Conservation (phyloP, 2,329 filamentous ascomycete genomes). For the Aspergillus melleus region DNA sequence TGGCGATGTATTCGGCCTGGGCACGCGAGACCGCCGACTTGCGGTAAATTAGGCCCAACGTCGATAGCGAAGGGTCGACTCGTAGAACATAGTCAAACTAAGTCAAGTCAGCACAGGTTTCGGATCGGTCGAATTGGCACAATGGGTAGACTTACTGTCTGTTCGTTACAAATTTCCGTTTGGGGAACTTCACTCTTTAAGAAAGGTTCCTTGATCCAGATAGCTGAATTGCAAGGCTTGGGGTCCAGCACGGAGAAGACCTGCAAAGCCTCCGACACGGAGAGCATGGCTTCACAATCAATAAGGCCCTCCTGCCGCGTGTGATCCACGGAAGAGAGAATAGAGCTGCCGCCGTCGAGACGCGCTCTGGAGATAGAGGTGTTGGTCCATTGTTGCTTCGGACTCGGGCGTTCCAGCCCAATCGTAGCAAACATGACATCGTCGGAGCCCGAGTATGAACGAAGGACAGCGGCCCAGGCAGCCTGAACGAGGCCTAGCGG, state of each 20-base stretch:
- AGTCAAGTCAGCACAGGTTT: background rate
- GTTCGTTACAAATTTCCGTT: slow-evolving; percentile 9
- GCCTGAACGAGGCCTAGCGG: slow-evolving; percentile 13
- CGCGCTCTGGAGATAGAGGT: slow-evolving; percentile 10
- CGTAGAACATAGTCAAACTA: slow-evolving; percentile 15
- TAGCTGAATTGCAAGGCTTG: slow-evolving; percentile 15
- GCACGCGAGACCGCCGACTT: slow-evolving; percentile 12
- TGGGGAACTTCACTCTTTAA: slow-evolving; percentile 8
- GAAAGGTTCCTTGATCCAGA: slow-evolving; percentile 11
- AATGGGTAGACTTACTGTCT: slow-evolving; percentile 7
- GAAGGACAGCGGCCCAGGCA: slow-evolving; percentile 15
- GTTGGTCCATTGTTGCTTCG: slow-evolving; percentile 14
- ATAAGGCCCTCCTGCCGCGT: slow-evolving; percentile 9
- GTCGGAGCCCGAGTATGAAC: slow-evolving; percentile 14
- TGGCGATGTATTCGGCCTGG: slow-evolving; percentile 15
- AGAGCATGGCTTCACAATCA: slow-evolving; percentile 9
- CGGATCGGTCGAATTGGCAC: background rate
- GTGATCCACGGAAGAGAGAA: slow-evolving; percentile 9
- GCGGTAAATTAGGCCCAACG: slow-evolving; percentile 12
- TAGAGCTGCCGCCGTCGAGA: slow-evolving; percentile 5
- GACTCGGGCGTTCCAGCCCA: slow-evolving; percentile 8
- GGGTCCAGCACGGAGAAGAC: slow-evolving; percentile 12
- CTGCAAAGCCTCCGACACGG: slow-evolving; percentile 10
- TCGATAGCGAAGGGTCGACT: slow-evolving; percentile 12
- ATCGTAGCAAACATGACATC: slow-evolving; percentile 15